Conservation (phyloP, 371 early-diverging fungal genomes). For the Apophysomyces variabilis region DNA sequence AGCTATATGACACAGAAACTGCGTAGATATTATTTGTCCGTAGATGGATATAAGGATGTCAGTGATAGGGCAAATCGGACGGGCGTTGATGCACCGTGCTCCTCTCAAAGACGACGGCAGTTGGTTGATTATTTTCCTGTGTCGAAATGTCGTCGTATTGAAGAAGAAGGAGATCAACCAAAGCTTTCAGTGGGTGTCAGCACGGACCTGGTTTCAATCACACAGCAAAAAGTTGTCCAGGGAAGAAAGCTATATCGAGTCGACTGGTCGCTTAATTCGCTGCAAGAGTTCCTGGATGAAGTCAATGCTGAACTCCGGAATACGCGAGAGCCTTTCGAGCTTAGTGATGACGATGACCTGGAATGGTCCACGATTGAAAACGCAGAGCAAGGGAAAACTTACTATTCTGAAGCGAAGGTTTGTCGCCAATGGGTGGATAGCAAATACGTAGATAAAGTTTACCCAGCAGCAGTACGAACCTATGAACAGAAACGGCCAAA, state of each 20-base stretch:
- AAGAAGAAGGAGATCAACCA: background rate
- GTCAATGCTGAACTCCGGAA: background rate
- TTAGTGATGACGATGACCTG: background rate
- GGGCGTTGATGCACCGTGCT: background rate
- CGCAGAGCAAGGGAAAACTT: background rate
- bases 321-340: background rate
- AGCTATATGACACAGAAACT: constrained; percentile 8
- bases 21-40: background rate
- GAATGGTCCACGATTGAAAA: background rate
- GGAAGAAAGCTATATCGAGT: constrained; percentile 2
- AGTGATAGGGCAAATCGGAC: background rate
- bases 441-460: constrained; percentile 2
- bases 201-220: background rate
- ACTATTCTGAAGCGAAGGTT: background rate
- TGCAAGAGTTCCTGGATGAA: constrained; percentile 4
- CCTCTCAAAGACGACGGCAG: background rate
- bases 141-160: background rate
- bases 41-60: no score
- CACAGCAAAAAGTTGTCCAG: background rate
- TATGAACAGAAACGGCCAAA: background rate
- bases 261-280: background rate
- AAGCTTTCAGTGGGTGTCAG: background rate
- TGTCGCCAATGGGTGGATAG: constrained; percentile 20
- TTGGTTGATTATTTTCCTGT: background rate
- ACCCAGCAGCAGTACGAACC: background rate